Evolutionary conservation across 768 basidiomycete species (phyloP).

Genomic region (Coprinopsis sp.): DNA sequence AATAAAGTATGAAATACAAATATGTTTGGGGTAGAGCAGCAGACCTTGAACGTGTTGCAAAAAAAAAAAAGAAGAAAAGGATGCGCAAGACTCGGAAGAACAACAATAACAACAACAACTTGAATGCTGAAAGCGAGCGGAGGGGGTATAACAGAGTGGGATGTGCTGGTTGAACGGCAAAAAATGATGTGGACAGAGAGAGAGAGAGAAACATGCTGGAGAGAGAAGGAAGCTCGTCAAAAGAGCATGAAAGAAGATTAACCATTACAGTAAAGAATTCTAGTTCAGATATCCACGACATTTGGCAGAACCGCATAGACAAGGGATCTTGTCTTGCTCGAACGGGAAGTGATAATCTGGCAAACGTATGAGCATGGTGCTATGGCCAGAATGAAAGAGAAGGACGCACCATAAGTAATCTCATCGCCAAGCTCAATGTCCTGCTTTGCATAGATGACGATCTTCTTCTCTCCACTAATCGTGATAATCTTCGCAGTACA

Average conservation of each 20-base stretch:
- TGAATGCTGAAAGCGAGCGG: no score
- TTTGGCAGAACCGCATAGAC: conserved; percentile 83
- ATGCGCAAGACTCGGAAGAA: no score
- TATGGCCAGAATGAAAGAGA: background rate
- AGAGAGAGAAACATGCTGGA: conserved; percentile 11
- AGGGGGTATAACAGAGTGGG: no score
- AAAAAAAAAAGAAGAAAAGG: no score
- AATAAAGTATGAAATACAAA: no score
- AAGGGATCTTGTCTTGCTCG: conserved; percentile 96
- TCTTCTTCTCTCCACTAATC: conserved; percentile 92
- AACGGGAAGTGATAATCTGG: conserved; percentile 98
- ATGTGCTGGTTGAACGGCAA: background rate
- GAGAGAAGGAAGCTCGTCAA: background rate
- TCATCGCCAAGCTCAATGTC: conserved; percentile 96
- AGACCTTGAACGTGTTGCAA: no score
- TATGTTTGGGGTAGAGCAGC: no score
- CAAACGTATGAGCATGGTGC: background rate
- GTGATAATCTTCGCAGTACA: conserved; percentile 90
- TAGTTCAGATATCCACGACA: conserved; percentile 97
- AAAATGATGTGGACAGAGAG: conserved; percentile 2
- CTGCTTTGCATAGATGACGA: conserved; percentile 98
- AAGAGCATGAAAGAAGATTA: background rate
- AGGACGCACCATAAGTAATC: conserved; percentile 86
- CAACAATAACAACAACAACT: no score
- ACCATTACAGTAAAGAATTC: conserved; percentile 30